Base-by-base conservation (phyloP, 2,329 filamentous ascomycete genomes). In the Lasiodiplodia citricola region DNA sequence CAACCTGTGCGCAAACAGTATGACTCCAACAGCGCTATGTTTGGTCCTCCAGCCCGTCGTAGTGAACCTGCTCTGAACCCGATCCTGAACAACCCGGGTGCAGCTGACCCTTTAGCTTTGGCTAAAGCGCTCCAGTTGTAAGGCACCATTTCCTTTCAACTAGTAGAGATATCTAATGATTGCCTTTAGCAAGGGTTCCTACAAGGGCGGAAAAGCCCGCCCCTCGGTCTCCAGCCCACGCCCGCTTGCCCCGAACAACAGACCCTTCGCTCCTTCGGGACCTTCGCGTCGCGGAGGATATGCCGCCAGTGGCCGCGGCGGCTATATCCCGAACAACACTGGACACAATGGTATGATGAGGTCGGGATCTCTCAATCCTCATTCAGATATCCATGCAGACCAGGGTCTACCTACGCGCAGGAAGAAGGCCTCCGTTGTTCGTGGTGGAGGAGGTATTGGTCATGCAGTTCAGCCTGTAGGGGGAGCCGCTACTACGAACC, bases 301-400 rank as follows among this genome's bases (percentile, higher is more conserved):
- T 21, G 44, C 31, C 18, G 31, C 18, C 11, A 16, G 47, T 56
- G 56, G 66, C 13, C 38, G 65, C 7, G 41, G 31, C 14, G 41
- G 54, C 18, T 21, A n/a, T 25, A 35, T 5, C 16, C 47, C 41
- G 11, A 3, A 25, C 28, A 21, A 8, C 37, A n/a, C n/a, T 25
- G 50, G 47, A 25, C 28, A 16, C 18, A 54, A 41, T 47, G 52
- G 52, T 18, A 3, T 21, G 38, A 44, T 28, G 16, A 41, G 8
- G 3, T 18, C 11, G 5, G 25, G 25, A 50, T 13, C 35, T 14
- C 51, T 66, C 14, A 55, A 66, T 4, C 63, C 63, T 2, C 63
- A 66, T 44, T 37, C 63, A 5, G 63, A 66, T n/a, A 66, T 66
- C 37, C 63, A 66, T 16, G 51, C 63, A 4, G 21, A 66, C 51